A percentile compares a stretch with the other conserved stretches of the same genome.
phyloP scores from a whole-genome alignment of 2,329 filamentous ascomycete species.

The Botrytis pseudocinerea region DNA sequence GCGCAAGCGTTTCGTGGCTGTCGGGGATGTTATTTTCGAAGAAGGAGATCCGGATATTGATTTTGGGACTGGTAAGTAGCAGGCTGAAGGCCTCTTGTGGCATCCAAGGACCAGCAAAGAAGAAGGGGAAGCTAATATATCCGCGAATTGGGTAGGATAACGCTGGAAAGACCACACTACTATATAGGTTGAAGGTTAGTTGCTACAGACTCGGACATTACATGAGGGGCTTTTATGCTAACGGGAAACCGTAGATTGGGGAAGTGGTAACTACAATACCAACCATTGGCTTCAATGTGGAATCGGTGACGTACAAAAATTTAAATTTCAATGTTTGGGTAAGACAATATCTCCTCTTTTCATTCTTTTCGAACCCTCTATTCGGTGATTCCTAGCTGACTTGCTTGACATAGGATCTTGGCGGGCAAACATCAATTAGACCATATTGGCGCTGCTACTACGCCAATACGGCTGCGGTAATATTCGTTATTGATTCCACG shows the following conservation, averaged over 20 bases:
- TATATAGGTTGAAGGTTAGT: slow-evolving; percentile 89
- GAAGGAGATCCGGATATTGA: slow-evolving; percentile 97
- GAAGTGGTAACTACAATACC: slow-evolving; percentile 99
- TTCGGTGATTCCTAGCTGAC: slow-evolving; percentile 17
- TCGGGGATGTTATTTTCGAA: slow-evolving; percentile 80
- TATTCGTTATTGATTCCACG: slow-evolving; percentile 97
- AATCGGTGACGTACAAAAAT: slow-evolving; percentile 97
- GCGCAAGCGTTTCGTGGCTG: slow-evolving; percentile 66
- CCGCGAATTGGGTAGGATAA: slow-evolving; percentile 67
- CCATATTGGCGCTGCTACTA: slow-evolving; percentile 99
- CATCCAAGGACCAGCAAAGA: slow-evolving; percentile 14
- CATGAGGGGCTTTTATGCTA: neutral
- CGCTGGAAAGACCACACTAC: slow-evolving; percentile 93
- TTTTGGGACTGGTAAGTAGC: slow-evolving; percentile 78
- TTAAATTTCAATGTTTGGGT: slow-evolving; percentile 99
- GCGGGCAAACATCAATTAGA: slow-evolving; percentile 96
- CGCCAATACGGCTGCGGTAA: slow-evolving; percentile 95
- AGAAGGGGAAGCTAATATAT: slow-evolving; percentile 22
- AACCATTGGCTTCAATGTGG: slow-evolving; percentile 98
- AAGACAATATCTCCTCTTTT: slow-evolving; percentile 43
- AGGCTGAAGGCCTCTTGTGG: neutral
- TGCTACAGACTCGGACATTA: neutral
- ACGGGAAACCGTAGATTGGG: slow-evolving; percentile 68
- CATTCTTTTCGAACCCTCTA: neutral
- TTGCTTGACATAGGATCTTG: slow-evolving; percentile 67